Evolutionary conservation across 2,329 filamentous ascomycete species (phyloP), one percentile per base, ranked within the genome.

Genomic region (Aspergillus sp.): DNA sequence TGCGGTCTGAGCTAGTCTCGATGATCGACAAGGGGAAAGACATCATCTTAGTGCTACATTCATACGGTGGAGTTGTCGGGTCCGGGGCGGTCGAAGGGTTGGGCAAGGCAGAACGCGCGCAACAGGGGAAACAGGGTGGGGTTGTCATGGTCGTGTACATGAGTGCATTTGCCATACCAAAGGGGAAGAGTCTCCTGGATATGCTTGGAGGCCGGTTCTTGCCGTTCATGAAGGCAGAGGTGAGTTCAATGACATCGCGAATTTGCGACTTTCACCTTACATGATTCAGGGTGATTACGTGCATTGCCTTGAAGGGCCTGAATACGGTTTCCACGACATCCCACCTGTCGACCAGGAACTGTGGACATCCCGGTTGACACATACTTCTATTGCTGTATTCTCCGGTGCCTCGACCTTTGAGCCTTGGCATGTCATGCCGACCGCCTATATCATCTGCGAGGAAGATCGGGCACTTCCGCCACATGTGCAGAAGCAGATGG

Each of bases 391-490:
- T 7, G 66, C 62, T 1, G 69, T 72, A 3, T 72, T 76, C 47
- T 60, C 61, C 0, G 66, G 69, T 3, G 65, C 62, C 2, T 54
- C 68, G 3, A 72, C 67, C 0, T 69, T 70, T 25, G 70, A 73
- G 21, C 68, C 70, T 2, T 79, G 75, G 74, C 68, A 64, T 39
- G 32, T 15, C 13, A 73, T 77, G 7, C 73, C 75, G 2, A 71
- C 62, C 3, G 63, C 68, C 2, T 79, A 78, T 59, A 64, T 80
- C 19, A 41, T 76, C 15, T 76, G 73, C 25, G 73, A 76, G 58
- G 62, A 76, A 21, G 76, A 80, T 57, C 56, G 38, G n/a, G 70
- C 73, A 1, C 63, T 79, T 48, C 71, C 73, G 10, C 52, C 61
- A 8, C 21, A 52, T 2, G 58, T 68, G 3, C 76, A 79, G 61